These are phyloP conservation scores for Massospora cicadina DNA, from an alignment of 371 early-diverging fungal genomes.

Conservation along the genomic window DNA sequence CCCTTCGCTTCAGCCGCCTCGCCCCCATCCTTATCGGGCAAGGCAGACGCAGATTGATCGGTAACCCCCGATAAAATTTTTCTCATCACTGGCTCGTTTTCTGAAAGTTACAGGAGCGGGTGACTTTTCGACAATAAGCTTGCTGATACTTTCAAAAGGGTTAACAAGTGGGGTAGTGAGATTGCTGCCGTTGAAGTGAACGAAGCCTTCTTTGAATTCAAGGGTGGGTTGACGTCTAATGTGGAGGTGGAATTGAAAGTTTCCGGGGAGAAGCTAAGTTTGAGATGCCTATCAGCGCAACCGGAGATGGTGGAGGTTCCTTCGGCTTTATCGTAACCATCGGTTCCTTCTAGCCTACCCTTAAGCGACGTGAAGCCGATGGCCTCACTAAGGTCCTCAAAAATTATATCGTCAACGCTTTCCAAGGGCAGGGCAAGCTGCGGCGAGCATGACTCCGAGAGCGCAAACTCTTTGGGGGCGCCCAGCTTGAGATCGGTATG, in stretches of 20 bases:
- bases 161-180: neutral
- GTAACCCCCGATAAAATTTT: too few species aligned
- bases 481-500: neutral
- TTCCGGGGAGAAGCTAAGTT: neutral
- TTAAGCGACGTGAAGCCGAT: constrained; percentile 4
- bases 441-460: neutral
- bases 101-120: too few species aligned
- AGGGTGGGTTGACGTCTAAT: neutral
- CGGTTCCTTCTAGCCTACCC: neutral
- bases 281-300: neutral
- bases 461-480: neutral
- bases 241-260: neutral
- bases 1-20: too few species aligned
- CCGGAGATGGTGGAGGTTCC: neutral
- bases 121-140: too few species aligned
- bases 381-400: constrained; percentile 9
- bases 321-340: neutral
- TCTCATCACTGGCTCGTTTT: too few species aligned
- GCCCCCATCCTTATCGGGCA: too few species aligned
- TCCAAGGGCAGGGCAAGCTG: neutral
- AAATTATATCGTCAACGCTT: neutral
- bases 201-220: neutral
- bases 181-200: neutral
- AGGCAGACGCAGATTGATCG: too few species aligned
- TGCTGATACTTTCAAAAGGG: neutral